Evolutionary conservation across 768 basidiomycete species (phyloP), one percentile per base, ranked within the genome.

Genomic region (Naganishia kalamii): DNA sequence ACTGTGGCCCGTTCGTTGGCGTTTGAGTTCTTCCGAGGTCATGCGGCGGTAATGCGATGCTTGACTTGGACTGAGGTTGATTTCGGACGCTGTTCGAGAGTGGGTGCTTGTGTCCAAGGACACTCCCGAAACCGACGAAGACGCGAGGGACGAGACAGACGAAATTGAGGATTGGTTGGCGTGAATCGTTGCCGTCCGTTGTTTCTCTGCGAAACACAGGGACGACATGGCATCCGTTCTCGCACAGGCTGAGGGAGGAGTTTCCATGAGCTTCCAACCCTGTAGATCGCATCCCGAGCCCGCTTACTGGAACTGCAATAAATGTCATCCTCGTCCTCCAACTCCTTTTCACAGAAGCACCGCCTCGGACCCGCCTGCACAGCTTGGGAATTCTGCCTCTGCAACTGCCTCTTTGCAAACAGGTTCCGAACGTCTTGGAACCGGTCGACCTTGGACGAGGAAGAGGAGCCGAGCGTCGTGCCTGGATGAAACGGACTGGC

Each of bases 41-140:
- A 75, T 46, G 30, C 76, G 65, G 30, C 76, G 71, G 65, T 77
- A 77, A 66, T 77, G 76, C 5, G 73, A 74, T 21, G 73, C 74
- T 35, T 69, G 68, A 40, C 54, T 57, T 2, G 54, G 54, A 27
- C 63, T 64, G 68, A 71, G 73, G 5, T 74, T 59, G 29, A 60
- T 43, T 25, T 66, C 60, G 35, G 63, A 57, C 4, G 35, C 21
- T 17, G 63, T 64, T 48, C 50, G 51, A 19, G 29, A 19, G 46
- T 35, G 63, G 27, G 37, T 57, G 63, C 51, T 52, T 19, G 12
- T 17, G 40, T 40, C 35, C 25, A 25, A 17, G 23, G 63, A 60
- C 29, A 3, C 35, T 21, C 51, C 30, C 33, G 43, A 19, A 21
- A 65, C 27, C 4, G 65, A 46, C 19, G 61, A 63, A 15, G 54